Conservation (phyloP, 2,329 filamentous ascomycete genomes). For the Thielaviopsis musarum region DNA sequence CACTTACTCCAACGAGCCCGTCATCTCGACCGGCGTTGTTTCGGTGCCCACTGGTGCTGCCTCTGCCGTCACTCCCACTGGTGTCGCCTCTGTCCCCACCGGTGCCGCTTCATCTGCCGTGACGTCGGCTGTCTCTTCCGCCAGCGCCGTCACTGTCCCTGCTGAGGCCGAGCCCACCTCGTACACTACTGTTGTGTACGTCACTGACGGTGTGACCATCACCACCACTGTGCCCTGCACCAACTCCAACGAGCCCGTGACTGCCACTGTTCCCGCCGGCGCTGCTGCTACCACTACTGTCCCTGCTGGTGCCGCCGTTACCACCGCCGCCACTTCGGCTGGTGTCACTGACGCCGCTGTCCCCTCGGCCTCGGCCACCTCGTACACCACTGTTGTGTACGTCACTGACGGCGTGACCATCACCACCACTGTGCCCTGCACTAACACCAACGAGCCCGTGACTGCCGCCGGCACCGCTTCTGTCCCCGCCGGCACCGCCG, state of each 20-base stretch:
- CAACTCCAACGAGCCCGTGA: neutral
- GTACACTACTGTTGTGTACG: neutral
- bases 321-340: neutral
- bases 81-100: neutral
- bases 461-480: neutral
- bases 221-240: constrained; percentile 1
- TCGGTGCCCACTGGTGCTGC: neutral
- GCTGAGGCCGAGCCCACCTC: neutral
- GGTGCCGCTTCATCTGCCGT: neutral
- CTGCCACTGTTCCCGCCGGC: neutral
- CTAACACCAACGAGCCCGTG: neutral
- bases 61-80: neutral
- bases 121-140: neutral
- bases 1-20: neutral
- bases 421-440: constrained; percentile 3
- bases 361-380: neutral
- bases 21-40: neutral
- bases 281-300: neutral
- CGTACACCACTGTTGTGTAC: neutral
- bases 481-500: no score
- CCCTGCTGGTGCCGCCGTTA: neutral
- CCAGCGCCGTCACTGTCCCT: neutral
- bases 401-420: neutral
- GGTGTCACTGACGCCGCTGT: neutral
- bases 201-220: constrained; percentile 2